Conservation (phyloP, 768 basidiomycete species). For the Lentinula edodes region DNA sequence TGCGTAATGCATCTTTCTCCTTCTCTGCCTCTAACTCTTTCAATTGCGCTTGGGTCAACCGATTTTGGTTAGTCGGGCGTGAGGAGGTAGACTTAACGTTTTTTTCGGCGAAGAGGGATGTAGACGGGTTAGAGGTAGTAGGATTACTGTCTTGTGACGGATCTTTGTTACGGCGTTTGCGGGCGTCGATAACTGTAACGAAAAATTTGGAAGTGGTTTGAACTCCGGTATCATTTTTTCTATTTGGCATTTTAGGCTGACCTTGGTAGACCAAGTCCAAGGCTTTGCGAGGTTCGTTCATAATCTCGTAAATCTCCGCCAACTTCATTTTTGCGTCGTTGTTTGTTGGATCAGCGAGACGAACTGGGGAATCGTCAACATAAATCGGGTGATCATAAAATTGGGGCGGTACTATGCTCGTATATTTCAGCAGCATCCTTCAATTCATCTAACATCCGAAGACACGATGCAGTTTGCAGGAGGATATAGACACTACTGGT, state of each 20-base stretch:
- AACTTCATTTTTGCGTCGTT: slow-evolving; percentile 86
- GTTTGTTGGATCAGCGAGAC: slow-evolving; percentile 65
- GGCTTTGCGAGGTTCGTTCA: slow-evolving; percentile 75
- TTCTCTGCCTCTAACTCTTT: slow-evolving; percentile 59
- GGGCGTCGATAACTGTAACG: slow-evolving; percentile 50
- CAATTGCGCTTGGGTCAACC: slow-evolving; percentile 54
- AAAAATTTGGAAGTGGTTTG: neutral
- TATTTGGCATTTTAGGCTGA: slow-evolving; percentile 19
- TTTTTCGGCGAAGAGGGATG: slow-evolving; percentile 58
- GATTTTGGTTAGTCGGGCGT: slow-evolving; percentile 27
- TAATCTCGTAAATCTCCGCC: slow-evolving; percentile 84
- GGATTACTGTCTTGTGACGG: slow-evolving; percentile 8
- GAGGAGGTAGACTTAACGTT: slow-evolving; percentile 25
- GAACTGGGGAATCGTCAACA: slow-evolving; percentile 42
- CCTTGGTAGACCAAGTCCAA: slow-evolving; percentile 83
- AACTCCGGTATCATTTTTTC: too few species aligned
- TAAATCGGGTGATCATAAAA: neutral
- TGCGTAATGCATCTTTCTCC: slow-evolving; percentile 56
- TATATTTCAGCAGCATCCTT: slow-evolving; percentile 80
- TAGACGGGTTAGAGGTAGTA: neutral
- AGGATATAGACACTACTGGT: slow-evolving; percentile 70
- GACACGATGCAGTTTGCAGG: slow-evolving; percentile 76
- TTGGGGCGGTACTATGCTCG: slow-evolving; percentile 55
- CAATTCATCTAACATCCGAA: slow-evolving; percentile 69
- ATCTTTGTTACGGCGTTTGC: slow-evolving; percentile 39